Conservation (phyloP, 2,329 filamentous ascomycete species). For the Pestalotiopsis sp. region DNA sequence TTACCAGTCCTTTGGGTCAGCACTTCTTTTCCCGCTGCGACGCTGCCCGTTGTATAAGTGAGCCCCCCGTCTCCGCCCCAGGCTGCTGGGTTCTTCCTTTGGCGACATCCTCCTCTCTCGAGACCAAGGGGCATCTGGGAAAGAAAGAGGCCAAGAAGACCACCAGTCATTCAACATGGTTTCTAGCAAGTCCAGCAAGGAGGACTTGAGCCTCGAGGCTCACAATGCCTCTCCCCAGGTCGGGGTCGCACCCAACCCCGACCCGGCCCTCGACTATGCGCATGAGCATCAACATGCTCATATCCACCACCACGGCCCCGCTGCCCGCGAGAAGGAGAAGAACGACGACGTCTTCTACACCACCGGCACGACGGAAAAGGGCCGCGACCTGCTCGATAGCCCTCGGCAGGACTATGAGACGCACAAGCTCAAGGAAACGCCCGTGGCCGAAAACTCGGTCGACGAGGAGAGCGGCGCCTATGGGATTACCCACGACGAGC, state of each 20-base stretch:
- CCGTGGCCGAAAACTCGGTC: constrained; percentile 31
- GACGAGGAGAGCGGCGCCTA: constrained; percentile 33
- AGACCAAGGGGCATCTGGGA: neutral
- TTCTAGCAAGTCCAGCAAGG: constrained; percentile 17
- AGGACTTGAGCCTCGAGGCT: constrained; percentile 22
- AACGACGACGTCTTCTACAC: constrained; percentile 52
- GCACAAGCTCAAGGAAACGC: constrained; percentile 35
- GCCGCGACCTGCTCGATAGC: constrained; percentile 37
- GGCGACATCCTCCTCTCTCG: neutral
- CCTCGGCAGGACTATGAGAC: constrained; percentile 42
- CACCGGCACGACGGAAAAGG: constrained; percentile 42
- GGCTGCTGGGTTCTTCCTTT: neutral
- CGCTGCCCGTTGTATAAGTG: neutral
- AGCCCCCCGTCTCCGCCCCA: neutral
- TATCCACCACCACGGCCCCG: constrained; percentile 41
- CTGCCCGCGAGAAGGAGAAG: constrained; percentile 27
- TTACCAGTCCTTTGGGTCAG: constrained; percentile 7
- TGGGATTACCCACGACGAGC: constrained; percentile 22
- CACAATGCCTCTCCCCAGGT: constrained; percentile 25
- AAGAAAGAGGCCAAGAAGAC: constrained; percentile 8
- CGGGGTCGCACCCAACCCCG: constrained; percentile 24
- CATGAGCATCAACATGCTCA: constrained; percentile 49
- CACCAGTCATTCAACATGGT: constrained; percentile 21
- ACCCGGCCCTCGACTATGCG: constrained; percentile 34
- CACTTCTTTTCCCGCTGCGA: neutral